Evolutionary conservation across 441 rosid species (phyloP).

Genomic region (Iberis amara): DNA sequence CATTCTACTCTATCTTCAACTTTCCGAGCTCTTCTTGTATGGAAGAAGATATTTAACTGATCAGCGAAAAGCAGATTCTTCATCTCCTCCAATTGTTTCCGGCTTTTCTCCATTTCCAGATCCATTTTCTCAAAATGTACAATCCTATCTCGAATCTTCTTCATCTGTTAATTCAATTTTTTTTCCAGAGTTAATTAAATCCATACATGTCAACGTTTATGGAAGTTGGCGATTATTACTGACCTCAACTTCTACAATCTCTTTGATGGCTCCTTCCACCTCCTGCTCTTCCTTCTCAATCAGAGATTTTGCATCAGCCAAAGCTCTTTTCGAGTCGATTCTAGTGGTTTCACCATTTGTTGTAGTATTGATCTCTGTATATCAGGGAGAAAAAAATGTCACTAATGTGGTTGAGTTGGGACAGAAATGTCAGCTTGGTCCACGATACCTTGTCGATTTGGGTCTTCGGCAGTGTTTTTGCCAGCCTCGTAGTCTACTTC

Average conservation of each 20-base stretch:
- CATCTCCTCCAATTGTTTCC: constrained; percentile 67
- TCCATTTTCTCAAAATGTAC: constrained; percentile 68
- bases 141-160: constrained; percentile 62
- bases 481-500: constrained; percentile 39
- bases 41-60: constrained; percentile 61
- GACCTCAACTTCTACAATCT: constrained; percentile 62
- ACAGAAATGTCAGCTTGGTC: constrained; percentile 2
- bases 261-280: constrained; percentile 52
- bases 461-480: constrained; percentile 28
- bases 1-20: constrained; percentile 39
- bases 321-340: constrained; percentile 36
- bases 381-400: constrained; percentile 19
- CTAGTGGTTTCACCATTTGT: constrained; percentile 38
- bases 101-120: constrained; percentile 75
- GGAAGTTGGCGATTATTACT: constrained; percentile 20
- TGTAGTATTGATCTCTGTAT: constrained; percentile 42
- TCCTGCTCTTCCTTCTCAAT: constrained; percentile 63
- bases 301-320: constrained; percentile 38
- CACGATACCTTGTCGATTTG: constrained; percentile 37
- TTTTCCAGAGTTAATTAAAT: no score
- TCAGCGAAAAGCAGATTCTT: constrained; percentile 69
- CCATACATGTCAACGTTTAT: background rate
- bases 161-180: constrained; percentile 47
- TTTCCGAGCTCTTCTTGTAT: constrained; percentile 39
- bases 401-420: constrained; percentile 5